phyloP scores from a whole-genome alignment of 176 grass and related monocot genomes.

The Typha latifolia region DNA sequence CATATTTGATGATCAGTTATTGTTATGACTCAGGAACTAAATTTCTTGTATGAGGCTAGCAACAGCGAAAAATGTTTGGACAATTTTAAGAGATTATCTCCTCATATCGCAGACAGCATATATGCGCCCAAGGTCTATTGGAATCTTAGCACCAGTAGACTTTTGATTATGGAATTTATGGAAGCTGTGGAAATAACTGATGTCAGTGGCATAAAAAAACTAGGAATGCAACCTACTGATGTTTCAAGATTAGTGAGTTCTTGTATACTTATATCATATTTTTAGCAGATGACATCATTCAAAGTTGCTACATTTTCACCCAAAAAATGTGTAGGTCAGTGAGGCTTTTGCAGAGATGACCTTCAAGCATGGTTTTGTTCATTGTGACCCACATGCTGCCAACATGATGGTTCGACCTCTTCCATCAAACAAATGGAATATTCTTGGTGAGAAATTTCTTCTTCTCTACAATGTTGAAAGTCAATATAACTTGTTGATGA shows the following conservation, averaged over 20 bases:
- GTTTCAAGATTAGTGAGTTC: conserved; percentile 88
- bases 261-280: conserved; percentile 4
- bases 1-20: conserved; percentile 10
- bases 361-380: conserved; percentile 99
- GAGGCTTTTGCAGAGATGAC: conserved; percentile 93
- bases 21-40: conserved; percentile 52
- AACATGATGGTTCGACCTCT: conserved; percentile 95
- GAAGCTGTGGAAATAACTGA: conserved; percentile 91
- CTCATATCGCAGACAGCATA: conserved; percentile 61
- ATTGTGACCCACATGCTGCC: conserved; percentile 96
- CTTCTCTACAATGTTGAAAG: conserved; percentile 3
- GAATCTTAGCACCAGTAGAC: conserved; percentile 67
- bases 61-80: conserved; percentile 80
- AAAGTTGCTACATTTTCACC: neutral
- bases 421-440: conserved; percentile 37
- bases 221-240: conserved; percentile 57
- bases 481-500: neutral
- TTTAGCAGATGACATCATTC: neutral
- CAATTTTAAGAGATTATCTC: conserved; percentile 81
- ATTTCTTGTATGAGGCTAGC: conserved; percentile 81
- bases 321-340: conserved; percentile 44
- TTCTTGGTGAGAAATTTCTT: conserved; percentile 39
- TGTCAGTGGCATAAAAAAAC: conserved; percentile 56
- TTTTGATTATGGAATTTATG: conserved; percentile 96
- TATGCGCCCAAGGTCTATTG: conserved; percentile 86